Conservation (phyloP, 2,329 filamentous ascomycete species). For the Trichophyton rubrum region DNA sequence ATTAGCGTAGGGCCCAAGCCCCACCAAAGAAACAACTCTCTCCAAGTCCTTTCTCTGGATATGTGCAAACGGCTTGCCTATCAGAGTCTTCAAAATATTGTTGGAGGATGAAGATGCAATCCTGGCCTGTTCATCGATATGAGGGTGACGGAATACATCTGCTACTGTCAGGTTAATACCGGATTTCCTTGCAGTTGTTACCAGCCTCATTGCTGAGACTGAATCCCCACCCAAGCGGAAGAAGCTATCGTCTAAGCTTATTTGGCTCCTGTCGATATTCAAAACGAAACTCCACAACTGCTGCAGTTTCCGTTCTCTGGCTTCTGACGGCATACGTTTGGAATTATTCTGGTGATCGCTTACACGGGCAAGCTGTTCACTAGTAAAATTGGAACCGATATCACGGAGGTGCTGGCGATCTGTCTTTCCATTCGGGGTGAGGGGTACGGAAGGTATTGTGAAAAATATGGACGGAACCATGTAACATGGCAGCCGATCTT, state of each 20-base stretch:
- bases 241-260: conserved; percentile 8
- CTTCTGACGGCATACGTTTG: background rate
- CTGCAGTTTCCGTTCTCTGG: conserved; percentile 6
- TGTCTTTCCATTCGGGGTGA: background rate
- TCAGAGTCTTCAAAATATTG: conserved; percentile 15
- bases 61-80: conserved; percentile 2
- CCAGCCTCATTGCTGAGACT: conserved; percentile 9
- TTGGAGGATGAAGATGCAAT: conserved; percentile 18
- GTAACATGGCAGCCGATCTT: background rate
- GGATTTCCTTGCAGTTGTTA: conserved; percentile 27
- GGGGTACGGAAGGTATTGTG: background rate
- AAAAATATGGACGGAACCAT: conserved; percentile 8
- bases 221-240: conserved; percentile 11
- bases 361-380: conserved; percentile 4
- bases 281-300: conserved; percentile 8
- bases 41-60: conserved; percentile 4
- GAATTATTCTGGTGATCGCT: background rate
- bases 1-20: conserved; percentile 4
- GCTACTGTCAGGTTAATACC: conserved; percentile 17
- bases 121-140: conserved; percentile 5
- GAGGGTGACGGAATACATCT: conserved; percentile 7
- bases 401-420: conserved; percentile 22
- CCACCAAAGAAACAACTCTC: conserved; percentile 1
- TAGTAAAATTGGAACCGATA: conserved; percentile 13
- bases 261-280: conserved; percentile 2